Base-by-base conservation (phyloP, 2,329 filamentous ascomycete genomes). In the Macrophomina tecta region DNA sequence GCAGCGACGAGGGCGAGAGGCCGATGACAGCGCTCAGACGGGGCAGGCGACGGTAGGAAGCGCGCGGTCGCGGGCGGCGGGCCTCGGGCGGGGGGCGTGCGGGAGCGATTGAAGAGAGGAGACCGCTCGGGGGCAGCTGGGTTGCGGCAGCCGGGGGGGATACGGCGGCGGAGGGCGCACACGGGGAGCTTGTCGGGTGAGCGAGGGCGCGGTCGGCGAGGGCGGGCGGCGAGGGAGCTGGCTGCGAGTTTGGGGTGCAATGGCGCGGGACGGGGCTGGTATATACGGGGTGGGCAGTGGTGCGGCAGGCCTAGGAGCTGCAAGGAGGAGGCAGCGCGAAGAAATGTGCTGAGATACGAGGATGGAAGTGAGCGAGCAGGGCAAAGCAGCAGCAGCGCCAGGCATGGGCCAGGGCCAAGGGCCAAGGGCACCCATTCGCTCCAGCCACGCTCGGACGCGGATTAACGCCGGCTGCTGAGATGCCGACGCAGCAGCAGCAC, bases 321-420 rank as follows among this genome's bases (percentile, higher is more conserved):
- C 64, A 66, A 66, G 64, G 65, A 67, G 63, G 28, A 45, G 49
- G 46, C 46, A 32, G 53, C 40, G 58, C 58, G 58, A 62, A 62
- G 58, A 62, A 62, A 62, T 62, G 58, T 62, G 58, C 58, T 62
- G 46, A 64, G 61, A 64, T 52, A 52, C 61, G 61, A 64, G 45
- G 61, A 52, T 64, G 61, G 61, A 64, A 60, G 56, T 46, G 52
- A 55, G 52, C 42, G 32, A 38, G 45, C 58, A 62, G 58, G 58
- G 58, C 58, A 63, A 42, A 51, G 60, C 60, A 62, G 58, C 45
- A 30, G 46, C 42, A 36, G 46, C n/a, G 23, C n/a, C 53, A 58
- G 56, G 42, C 56, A 60, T 30, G 52, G 34, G 28, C 38, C 9
- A 38, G 38, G n/a, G 36, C 36, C 34, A 18, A 45, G 38, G 36